Evolutionary conservation across 2,329 filamentous ascomycete species (phyloP).

Genomic region (Hymenoscyphus linearis): DNA sequence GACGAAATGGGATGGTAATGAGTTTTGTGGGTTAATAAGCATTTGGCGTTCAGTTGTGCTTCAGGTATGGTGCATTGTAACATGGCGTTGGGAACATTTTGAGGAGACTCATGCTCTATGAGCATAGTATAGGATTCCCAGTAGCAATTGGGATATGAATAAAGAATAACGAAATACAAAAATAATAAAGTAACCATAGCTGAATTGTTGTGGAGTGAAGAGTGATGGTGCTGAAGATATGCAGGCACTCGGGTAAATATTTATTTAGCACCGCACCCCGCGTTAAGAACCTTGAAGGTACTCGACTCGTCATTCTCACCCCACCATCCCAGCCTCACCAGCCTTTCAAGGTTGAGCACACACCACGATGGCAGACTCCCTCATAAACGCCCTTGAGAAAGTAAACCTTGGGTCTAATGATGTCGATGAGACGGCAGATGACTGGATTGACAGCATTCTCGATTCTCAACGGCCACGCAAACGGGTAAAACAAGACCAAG

Average conservation of each 20-base stretch:
- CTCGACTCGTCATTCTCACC: not conserved
- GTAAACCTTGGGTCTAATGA: slow-evolving; percentile 39
- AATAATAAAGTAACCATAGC: not conserved
- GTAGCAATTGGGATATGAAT: not conserved
- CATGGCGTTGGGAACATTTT: not conserved
- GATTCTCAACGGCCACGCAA: slow-evolving; percentile 47
- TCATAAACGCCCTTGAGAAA: slow-evolving; percentile 46
- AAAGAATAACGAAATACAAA: not conserved
- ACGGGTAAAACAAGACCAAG: slow-evolving; percentile 45
- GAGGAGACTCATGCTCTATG: not conserved
- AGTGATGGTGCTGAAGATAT: not conserved
- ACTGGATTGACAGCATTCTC: slow-evolving; percentile 55
- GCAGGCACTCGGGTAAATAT: not conserved
- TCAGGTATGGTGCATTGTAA: not conserved
- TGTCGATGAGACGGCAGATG: slow-evolving; percentile 30
- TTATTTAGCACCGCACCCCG: not conserved
- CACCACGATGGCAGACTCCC: slow-evolving; percentile 27
- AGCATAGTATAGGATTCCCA: not conserved
- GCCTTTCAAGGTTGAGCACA: slow-evolving; percentile 1
- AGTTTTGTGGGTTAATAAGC: not conserved
- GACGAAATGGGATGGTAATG: slow-evolving; percentile 1
- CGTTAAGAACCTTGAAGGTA: not conserved
- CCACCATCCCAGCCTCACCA: not conserved
- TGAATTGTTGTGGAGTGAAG: not conserved
- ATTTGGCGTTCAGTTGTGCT: not conserved